phyloP scores from a whole-genome alignment of 2,329 filamentous ascomycete species.

The Corynespora cassiicola region DNA sequence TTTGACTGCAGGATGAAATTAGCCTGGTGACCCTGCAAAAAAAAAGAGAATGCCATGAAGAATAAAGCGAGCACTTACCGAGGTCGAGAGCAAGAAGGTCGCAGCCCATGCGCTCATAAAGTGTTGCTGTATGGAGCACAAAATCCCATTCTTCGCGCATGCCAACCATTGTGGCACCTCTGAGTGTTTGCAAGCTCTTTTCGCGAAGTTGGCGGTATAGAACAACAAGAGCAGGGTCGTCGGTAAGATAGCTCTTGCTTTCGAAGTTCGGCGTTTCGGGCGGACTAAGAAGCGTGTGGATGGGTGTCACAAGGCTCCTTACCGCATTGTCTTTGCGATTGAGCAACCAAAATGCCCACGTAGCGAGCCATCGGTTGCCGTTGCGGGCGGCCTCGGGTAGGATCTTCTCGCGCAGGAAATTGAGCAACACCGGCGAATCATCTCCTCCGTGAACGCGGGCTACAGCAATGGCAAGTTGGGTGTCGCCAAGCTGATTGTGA shows the following conservation, averaged over 20 bases:
- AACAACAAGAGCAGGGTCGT: slow-evolving; percentile 87
- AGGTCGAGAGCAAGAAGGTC: slow-evolving; percentile 87
- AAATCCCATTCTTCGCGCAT: slow-evolving; percentile 87
- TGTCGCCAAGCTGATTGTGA: slow-evolving; percentile 83
- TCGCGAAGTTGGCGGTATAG: slow-evolving; percentile 86
- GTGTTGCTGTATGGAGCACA: slow-evolving; percentile 80
- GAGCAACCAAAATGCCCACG: slow-evolving; percentile 95
- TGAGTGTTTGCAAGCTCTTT: slow-evolving; percentile 80
- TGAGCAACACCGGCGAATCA: slow-evolving; percentile 73
- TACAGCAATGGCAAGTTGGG: slow-evolving; percentile 89
- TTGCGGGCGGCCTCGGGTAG: slow-evolving; percentile 78
- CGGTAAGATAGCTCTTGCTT: slow-evolving; percentile 81
- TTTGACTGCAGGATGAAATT: slow-evolving; percentile 59
- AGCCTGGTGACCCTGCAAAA: slow-evolving; percentile 6
- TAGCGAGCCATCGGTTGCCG: slow-evolving; percentile 91
- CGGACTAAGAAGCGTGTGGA: slow-evolving; percentile 75
- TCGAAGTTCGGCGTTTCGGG: slow-evolving; percentile 73
- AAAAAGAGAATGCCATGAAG: slow-evolving; percentile 1
- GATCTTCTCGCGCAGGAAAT: slow-evolving; percentile 80
- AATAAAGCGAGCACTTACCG: slow-evolving; percentile 60
- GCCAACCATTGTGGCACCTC: slow-evolving; percentile 81
- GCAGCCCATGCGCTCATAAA: slow-evolving; percentile 92
- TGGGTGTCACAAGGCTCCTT: slow-evolving; percentile 79
- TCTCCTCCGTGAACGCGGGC: slow-evolving; percentile 89
- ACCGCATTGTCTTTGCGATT: slow-evolving; percentile 83